A percentile compares a stretch with the other conserved stretches of the same genome.
Evolutionary conservation across 2,329 filamentous ascomycete species (phyloP).

Genomic region (Xylariaceae sp.): DNA sequence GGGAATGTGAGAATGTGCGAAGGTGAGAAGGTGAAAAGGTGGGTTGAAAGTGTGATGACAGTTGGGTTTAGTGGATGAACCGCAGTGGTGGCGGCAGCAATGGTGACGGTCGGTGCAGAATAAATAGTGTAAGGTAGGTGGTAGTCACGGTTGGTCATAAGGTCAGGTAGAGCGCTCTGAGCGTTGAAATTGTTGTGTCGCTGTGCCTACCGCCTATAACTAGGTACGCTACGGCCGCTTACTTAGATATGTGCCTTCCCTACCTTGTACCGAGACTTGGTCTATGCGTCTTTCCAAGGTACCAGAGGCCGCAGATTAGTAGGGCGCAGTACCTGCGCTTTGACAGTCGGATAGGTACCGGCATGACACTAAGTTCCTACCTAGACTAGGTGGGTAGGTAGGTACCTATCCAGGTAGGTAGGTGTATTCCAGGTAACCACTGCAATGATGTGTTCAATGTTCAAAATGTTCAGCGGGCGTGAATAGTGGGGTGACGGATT

Average conservation of each 20-base stretch:
- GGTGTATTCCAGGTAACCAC: conserved; percentile 18
- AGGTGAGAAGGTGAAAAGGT: background rate
- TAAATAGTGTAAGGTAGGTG: conserved; percentile 3
- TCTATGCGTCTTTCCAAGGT: background rate
- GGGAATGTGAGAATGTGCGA: background rate
- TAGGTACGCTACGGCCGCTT: no score
- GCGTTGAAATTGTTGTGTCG: background rate
- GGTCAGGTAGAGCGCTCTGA: conserved; percentile 2
- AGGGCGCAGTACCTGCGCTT: background rate
- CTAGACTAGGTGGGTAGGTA: no score
- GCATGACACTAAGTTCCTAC: conserved; percentile 2
- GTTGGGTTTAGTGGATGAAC: conserved; percentile 9
- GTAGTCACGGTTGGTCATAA: background rate
- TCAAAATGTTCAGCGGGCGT: no score
- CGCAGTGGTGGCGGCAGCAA: conserved; percentile 3
- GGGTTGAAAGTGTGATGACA: conserved; percentile 6
- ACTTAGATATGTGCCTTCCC: no score
- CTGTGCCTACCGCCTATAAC: background rate
- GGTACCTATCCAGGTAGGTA: no score
- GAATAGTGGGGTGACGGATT: no score
- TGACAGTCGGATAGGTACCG: background rate
- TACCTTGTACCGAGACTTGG: background rate
- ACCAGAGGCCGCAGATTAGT: background rate
- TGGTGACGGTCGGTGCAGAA: conserved; percentile 9
- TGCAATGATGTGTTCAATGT: conserved; percentile 19